Conservation (phyloP, 2,329 filamentous ascomycete genomes). For the Fusarium newnesense region DNA sequence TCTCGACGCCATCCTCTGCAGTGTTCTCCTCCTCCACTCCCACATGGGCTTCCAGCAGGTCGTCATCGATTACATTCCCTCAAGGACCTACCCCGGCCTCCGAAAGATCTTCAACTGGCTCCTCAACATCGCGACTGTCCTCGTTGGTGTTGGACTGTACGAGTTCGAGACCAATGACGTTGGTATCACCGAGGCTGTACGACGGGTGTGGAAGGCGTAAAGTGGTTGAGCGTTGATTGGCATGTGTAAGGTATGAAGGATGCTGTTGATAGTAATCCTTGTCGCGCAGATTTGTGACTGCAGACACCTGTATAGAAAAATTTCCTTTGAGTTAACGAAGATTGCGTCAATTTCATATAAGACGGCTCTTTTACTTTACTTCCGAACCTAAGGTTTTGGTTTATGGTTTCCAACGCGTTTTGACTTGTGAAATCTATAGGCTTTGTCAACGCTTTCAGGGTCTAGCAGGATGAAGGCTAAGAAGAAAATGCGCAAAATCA, state of each 20-base stretch:
- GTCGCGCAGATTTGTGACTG: conserved; percentile 40
- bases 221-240: background rate
- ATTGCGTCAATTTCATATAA: conserved; percentile 26
- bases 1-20: conserved; percentile 86
- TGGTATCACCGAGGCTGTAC: conserved; percentile 88
- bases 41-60: conserved; percentile 94
- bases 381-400: accelerated
- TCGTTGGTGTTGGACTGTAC: conserved; percentile 89
- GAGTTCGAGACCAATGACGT: conserved; percentile 99
- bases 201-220: conserved; percentile 87
- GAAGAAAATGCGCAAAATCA: background rate
- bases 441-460: background rate
- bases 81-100: conserved; percentile 72
- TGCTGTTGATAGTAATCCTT: conserved; percentile 30
- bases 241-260: conserved; percentile 16
- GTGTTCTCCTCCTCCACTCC: conserved; percentile 86
- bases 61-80: conserved; percentile 92
- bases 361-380: background rate
- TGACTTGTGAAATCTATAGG: background rate
- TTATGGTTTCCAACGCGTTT: background rate
- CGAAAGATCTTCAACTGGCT: conserved; percentile 78
- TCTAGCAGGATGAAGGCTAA: background rate
- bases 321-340: conserved; percentile 36
- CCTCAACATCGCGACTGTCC: conserved; percentile 80
- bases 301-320: conserved; percentile 45